These are phyloP conservation scores for Gnaphalium uliginosum DNA, from an alignment of 129 eudicot species.

Conservation along the genomic window DNA sequence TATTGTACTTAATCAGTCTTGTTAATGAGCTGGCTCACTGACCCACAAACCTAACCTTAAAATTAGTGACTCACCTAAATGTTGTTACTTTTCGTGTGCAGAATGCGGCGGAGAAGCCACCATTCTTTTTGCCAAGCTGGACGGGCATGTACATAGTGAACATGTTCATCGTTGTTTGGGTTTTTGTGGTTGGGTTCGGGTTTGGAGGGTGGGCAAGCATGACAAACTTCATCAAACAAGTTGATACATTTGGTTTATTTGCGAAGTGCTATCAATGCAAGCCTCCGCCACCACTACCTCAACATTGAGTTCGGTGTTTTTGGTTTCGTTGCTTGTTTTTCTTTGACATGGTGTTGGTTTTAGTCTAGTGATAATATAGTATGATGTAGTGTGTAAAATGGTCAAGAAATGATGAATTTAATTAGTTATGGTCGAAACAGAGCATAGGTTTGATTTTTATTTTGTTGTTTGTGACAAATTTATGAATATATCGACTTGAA, in stretches of 20 bases:
- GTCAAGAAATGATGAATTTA: constrained; percentile 21
- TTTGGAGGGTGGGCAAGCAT: constrained; percentile 90
- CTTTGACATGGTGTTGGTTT: constrained; percentile 31
- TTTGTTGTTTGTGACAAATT: constrained; percentile 29
- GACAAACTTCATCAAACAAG: constrained; percentile 69
- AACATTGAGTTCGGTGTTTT: constrained; percentile 36
- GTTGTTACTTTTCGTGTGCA: constrained; percentile 33
- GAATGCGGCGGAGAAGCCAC: constrained; percentile 85
- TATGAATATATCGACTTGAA: constrained; percentile 27
- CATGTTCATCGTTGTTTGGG: constrained; percentile 63
- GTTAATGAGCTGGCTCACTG: constrained; percentile 31
- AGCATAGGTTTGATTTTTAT: constrained; percentile 29
- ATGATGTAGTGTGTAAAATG: constrained; percentile 43
- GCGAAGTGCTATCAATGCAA: constrained; percentile 82
- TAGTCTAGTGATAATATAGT: constrained; percentile 33
- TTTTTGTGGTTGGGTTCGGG: constrained; percentile 63
- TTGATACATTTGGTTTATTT: constrained; percentile 65
- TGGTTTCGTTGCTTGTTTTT: constrained; percentile 33
- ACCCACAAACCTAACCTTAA: constrained; percentile 34
- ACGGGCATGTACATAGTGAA: constrained; percentile 58
- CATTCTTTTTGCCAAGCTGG: constrained; percentile 73
- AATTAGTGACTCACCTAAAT: constrained; percentile 3
- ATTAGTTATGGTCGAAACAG: constrained; percentile 29
- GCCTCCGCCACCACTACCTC: constrained; percentile 41
- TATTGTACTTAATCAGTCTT: constrained; percentile 30